Base-by-base conservation (phyloP, 2,329 filamentous ascomycete genomes). In the Nectriaceae sp. region DNA sequence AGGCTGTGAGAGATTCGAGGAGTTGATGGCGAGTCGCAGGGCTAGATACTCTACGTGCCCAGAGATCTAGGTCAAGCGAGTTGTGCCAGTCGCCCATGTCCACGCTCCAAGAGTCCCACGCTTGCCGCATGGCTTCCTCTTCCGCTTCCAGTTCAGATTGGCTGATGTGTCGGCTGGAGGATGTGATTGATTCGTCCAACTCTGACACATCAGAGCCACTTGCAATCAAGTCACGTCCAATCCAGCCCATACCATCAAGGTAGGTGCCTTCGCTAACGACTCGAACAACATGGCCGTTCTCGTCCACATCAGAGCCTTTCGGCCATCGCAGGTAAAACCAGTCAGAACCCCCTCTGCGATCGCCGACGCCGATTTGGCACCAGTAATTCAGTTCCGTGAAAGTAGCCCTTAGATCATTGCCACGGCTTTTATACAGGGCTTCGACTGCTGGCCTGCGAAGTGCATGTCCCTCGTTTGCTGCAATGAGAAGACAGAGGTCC, bases 321-420 rank as follows among this genome's bases (percentile, higher is more conserved):
- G 89, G 88, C 84, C 86, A 93, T 47, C 87, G 80, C 40, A 87
- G 83, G 58, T 88, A 85, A 60, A 96, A 89, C 93, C 95, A 99
- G 60, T 93, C 89, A 38, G 96, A 80, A 0, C 94, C 93, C 18
- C 89, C 88, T 58, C 88, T 88, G n/a, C 83, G 77, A 65, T 96
- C 94, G 4, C 94, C 95, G 10, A 99, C 84, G 0, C 88, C 90
- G 70, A 97, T 91, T 66, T 99, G 94, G 66, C 95, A 99, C 93
- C 93, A 99, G 65, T 95, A 94, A 65, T 96, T 87, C 21, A 99
- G 78, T 52, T 97, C 91, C 47, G 80, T 85, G 41, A 99, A 83
- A 2, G 87, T 85, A 19, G 87, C 90, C 46, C 94, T 85, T 11
- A 99, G 72, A 65, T 99, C 94, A 21, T 78, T 71, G 2, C 78